Evolutionary conservation across 257 asterid species (phyloP).

Genomic region (Solanum gandarillasii): DNA sequence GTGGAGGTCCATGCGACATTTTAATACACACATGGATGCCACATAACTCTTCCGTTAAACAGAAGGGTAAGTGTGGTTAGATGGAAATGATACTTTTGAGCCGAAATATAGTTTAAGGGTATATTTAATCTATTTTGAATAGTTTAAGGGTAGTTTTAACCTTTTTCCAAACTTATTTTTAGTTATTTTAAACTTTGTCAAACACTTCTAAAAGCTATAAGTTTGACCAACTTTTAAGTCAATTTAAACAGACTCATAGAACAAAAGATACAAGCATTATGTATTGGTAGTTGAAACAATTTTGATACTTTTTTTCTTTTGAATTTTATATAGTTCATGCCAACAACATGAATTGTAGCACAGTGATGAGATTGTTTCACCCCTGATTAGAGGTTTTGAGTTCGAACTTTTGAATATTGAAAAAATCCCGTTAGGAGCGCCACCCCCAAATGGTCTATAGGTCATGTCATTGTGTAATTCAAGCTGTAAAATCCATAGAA

Average conservation of each 20-base stretch:
- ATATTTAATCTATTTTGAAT: too few species aligned
- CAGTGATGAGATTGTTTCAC: background rate
- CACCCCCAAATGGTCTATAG: background rate
- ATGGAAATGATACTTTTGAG: too few species aligned
- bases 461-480: background rate
- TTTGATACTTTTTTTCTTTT: background rate
- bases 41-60: too few species aligned
- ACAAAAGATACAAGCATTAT: background rate
- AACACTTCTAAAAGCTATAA: too few species aligned
- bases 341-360: background rate
- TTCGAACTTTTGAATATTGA: too few species aligned
- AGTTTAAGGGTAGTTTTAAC: too few species aligned
- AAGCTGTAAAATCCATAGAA: background rate
- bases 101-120: too few species aligned
- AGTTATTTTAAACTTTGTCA: too few species aligned
- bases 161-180: too few species aligned
- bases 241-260: background rate
- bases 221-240: background rate
- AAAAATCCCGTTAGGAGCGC: accelerated
- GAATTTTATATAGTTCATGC: background rate
- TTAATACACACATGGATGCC: too few species aligned
- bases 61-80: too few species aligned
- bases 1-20: too few species aligned
- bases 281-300: background rate
- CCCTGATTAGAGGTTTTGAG: background rate